A percentile compares a stretch with the other conserved stretches of the same genome.
phyloP scores from a whole-genome alignment of 192 early-diverging fungal species.

The Pilaira anomala region DNA sequence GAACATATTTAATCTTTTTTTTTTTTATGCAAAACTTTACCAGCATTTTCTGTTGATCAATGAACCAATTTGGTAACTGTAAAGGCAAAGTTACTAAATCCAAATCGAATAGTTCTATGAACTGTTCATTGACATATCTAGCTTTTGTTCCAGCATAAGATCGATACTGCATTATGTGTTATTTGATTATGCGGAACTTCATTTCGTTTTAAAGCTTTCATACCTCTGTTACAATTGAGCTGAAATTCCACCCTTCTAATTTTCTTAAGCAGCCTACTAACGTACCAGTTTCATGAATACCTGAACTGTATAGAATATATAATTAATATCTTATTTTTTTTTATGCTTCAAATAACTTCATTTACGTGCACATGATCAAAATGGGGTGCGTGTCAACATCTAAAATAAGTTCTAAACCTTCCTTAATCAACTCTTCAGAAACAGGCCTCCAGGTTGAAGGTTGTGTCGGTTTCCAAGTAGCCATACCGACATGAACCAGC shows the following conservation, averaged over 20 bases:
- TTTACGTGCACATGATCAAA: conserved; percentile 86
- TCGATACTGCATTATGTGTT: conserved; percentile 62
- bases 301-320: conserved; percentile 53
- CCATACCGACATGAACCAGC: conserved; percentile 66
- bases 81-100: conserved; percentile 85
- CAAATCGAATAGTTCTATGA: conserved; percentile 89
- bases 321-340: background rate
- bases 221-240: conserved; percentile 92
- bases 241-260: conserved; percentile 95
- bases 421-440: conserved; percentile 94
- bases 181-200: background rate
- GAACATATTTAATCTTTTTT: too few species aligned
- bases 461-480: conserved; percentile 63
- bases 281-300: conserved; percentile 91
- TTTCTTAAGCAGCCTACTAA: conserved; percentile 91
- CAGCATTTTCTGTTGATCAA: conserved; percentile 64
- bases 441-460: conserved; percentile 80
- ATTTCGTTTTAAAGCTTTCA: background rate
- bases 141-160: conserved; percentile 86
- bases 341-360: background rate
- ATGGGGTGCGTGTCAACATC: conserved; percentile 82
- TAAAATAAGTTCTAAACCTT: conserved; percentile 84
- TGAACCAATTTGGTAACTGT: conserved; percentile 78
- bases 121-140: conserved; percentile 93
- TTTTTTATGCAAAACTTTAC: conserved; percentile 26